These are phyloP conservation scores for Berberis thunbergii DNA, from an alignment of 164 flowering plant species.

Conservation along the genomic window DNA sequence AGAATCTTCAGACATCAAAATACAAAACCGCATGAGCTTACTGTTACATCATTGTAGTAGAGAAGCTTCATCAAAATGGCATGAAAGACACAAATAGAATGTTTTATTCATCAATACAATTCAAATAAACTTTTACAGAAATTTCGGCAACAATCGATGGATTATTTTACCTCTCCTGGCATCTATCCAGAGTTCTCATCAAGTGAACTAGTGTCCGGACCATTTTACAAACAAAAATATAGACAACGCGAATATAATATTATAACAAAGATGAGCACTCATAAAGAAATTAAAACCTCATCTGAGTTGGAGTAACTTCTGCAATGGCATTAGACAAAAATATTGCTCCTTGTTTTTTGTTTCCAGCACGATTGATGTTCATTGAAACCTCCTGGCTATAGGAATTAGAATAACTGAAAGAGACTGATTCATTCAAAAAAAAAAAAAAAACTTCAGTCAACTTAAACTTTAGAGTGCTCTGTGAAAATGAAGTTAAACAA, in stretches of 20 bases:
- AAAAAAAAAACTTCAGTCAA: no score
- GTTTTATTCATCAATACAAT: background rate
- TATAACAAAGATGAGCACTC: no score
- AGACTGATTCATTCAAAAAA: constrained; percentile 46
- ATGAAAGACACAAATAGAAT: constrained; percentile 33
- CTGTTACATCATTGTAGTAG: constrained; percentile 85
- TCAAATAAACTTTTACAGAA: background rate
- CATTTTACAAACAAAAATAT: constrained; percentile 53
- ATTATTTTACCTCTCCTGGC: constrained; percentile 72
- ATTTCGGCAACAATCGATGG: no score
- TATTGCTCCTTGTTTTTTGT: constrained; percentile 64
- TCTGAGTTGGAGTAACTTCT: constrained; percentile 83
- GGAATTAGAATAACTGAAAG: constrained; percentile 69
- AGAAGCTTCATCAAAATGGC: constrained; percentile 87
- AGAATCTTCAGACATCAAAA: background rate
- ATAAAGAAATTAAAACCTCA: constrained; percentile 39
- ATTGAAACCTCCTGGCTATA: constrained; percentile 72
- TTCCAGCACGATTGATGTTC: constrained; percentile 74
- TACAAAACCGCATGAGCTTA: constrained; percentile 18
- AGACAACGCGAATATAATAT: background rate
- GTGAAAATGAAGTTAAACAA: no score
- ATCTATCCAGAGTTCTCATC: constrained; percentile 93
- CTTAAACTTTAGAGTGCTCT: background rate
- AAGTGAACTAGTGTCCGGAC: constrained; percentile 82
- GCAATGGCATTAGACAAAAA: constrained; percentile 50